A percentile compares a stretch with the other conserved stretches of the same genome.
phyloP scores from a whole-genome alignment of 805 yeast species.

The Lipomyces starkeyi region DNA sequence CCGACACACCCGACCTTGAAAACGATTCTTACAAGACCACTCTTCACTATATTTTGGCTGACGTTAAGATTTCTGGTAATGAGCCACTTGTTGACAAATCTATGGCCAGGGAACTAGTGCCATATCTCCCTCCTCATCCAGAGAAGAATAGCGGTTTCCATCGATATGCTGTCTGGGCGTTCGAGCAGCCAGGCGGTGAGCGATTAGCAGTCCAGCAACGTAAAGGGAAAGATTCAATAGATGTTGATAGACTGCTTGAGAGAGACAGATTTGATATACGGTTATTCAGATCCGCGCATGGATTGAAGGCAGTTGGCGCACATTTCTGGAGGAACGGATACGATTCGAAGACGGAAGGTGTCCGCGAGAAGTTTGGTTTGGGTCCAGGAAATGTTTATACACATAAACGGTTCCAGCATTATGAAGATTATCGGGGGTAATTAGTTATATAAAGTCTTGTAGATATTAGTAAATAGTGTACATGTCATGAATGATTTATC shows the following conservation, averaged over 20 bases:
- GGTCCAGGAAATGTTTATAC: conserved; percentile 71
- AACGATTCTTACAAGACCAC: conserved; percentile 72
- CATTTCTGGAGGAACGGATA: conserved; percentile 87
- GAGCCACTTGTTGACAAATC: conserved; percentile 46
- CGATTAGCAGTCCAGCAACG: conserved; percentile 35
- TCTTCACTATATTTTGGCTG: conserved; percentile 49
- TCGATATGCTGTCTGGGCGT: conserved; percentile 88
- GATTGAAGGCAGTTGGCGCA: conserved; percentile 83
- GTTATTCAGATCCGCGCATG: conserved; percentile 59
- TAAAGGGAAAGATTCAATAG: neutral
- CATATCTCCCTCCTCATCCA: conserved; percentile 82
- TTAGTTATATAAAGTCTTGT: neutral
- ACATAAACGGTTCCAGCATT: conserved; percentile 31
- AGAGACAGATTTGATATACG: conserved; percentile 71
- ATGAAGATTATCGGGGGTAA: conserved; percentile 5
- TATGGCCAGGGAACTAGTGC: conserved; percentile 55
- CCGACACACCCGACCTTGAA: conserved; percentile 83
- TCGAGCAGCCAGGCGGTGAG: conserved; percentile 62
- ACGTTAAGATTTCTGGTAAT: conserved; percentile 23
- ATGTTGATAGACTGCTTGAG: conserved; percentile 44
- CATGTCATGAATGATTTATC: conserved; percentile 1
- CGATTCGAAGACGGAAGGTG: conserved; percentile 72
- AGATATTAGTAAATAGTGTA: conserved; percentile 6
- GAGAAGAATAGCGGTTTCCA: conserved; percentile 86
- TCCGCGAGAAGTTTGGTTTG: conserved; percentile 76